Evolutionary conservation across 2,329 filamentous ascomycete genomes (phyloP), one percentile per base, ranked within the genome.

Genomic region (Phyllosticta paracitricarpa): DNA sequence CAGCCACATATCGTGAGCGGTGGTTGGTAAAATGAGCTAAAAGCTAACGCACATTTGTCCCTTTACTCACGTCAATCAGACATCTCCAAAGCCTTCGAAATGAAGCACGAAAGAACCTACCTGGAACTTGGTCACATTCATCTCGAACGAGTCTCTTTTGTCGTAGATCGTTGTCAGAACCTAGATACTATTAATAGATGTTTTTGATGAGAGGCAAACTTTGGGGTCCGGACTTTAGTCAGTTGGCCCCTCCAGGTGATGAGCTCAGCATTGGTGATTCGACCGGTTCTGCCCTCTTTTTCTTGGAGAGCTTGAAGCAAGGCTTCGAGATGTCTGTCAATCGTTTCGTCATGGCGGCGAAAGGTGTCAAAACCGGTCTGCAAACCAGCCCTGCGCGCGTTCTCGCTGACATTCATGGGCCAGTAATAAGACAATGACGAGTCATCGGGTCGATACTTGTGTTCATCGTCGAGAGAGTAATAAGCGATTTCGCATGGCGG

Each of bases 161-260:
- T 22, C 35, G 71, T 89, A 97, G 0, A 91, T 89, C 0, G 88
- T 80, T 0, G 87, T 86, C 86, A 97, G 85, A 66, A 99, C 90
- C 90, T 61, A 28, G 14, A 17, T 12, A 33, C 25, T 51, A 26
- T 40, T 5, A 12, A 4, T 19, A 26, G 22, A 17, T 3, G 5
- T 19, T 14, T 14, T 17, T 4, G n/a, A 51, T 3, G 9, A 5
- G 24, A 26, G 19, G 26, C n/a, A 55, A 9, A 26, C 19, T 4
- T 14, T 51, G 5, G 28, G n/a, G 53, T 55, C 9, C 74, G 59
- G 71, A 92, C 91, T 82, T 97, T 99, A 64, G 94, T 97, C 87
- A 99, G 92, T 91, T 97, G 97, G 48, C 94, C 94, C 69, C 94
- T 82, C 93, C 93, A 99, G 1, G 93, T 97, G 58, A 97, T 81